These are phyloP conservation scores for Sherardia arvensis DNA, from an alignment of 257 asterid species.

Conservation along the genomic window DNA sequence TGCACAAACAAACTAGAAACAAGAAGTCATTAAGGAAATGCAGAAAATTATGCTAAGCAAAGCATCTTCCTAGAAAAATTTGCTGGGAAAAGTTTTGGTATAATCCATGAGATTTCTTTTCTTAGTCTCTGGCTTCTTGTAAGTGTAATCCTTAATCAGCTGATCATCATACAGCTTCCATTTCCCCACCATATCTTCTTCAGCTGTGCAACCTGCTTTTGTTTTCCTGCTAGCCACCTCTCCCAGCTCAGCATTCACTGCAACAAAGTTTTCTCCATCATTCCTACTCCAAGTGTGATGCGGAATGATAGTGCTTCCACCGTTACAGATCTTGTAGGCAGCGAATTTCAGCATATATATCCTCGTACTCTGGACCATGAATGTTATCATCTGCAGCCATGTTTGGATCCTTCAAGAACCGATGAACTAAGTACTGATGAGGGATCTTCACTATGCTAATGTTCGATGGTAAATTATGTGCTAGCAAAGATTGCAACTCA, in stretches of 20 bases:
- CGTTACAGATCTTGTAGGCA: background rate
- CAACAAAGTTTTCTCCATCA: background rate
- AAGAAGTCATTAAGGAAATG: too few relatives aligned
- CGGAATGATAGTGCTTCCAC: background rate
- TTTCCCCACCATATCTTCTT: background rate
- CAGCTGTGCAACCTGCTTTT: too few relatives aligned
- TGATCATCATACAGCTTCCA: slow-evolving; percentile 5
- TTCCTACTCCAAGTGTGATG: background rate
- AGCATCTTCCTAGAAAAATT: too few relatives aligned
- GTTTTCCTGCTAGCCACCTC: background rate
- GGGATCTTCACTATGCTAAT: slow-evolving; percentile 16
- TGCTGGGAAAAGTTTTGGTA: too few relatives aligned
- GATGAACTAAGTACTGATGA: background rate
- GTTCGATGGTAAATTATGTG: too few relatives aligned
- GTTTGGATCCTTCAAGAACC: background rate
- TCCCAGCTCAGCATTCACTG: background rate
- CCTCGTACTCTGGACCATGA: slow-evolving; percentile 9
- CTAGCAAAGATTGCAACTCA: too few relatives aligned
- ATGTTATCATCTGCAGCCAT: background rate
- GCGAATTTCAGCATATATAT: background rate
- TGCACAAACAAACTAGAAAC: too few relatives aligned
- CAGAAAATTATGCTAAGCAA: too few relatives aligned
- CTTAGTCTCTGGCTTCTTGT: background rate
- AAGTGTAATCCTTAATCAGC: slow-evolving; percentile 3
- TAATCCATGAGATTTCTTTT: background rate